Conservation (phyloP, 352 stramenopile species). For the Thalassiosira ordinaria region DNA sequence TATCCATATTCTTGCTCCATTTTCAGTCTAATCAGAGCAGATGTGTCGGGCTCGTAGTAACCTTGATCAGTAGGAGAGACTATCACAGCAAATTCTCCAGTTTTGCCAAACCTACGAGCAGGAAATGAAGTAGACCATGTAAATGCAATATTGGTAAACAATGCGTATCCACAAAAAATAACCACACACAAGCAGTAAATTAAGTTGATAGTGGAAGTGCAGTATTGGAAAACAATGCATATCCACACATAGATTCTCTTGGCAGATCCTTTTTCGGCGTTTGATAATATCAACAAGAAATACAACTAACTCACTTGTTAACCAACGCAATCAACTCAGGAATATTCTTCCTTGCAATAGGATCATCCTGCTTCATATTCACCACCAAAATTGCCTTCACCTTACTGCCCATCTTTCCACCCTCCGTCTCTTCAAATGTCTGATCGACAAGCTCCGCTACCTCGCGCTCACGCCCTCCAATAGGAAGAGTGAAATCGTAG, state of each 20-base stretch:
- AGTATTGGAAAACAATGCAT: too few relatives aligned
- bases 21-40: conserved; percentile 80
- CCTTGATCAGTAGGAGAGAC: conserved; percentile 83
- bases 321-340: conserved; percentile 81
- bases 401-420: conserved; percentile 26
- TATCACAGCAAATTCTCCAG: conserved; percentile 79
- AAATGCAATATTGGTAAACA: too few relatives aligned
- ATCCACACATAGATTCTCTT: too few relatives aligned
- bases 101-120: conserved; percentile 76
- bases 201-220: too few relatives aligned
- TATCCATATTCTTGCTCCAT: conserved; percentile 84
- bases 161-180: too few relatives aligned
- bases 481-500: conserved; percentile 82
- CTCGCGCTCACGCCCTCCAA: conserved; percentile 57
- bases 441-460: conserved; percentile 73
- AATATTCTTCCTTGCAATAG: conserved; percentile 83
- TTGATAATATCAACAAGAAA: too few relatives aligned
- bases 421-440: conserved; percentile 36
- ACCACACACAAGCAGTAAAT: too few relatives aligned
- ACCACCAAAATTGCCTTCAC: conserved; percentile 84
- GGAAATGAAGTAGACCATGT: too few relatives aligned
- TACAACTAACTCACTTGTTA: conserved; percentile 74
- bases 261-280: too few relatives aligned
- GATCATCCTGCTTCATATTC: conserved; percentile 87
- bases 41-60: conserved; percentile 87